phyloP scores from a whole-genome alignment of 2,329 filamentous ascomycete genomes.

The Fusarium sp. region DNA sequence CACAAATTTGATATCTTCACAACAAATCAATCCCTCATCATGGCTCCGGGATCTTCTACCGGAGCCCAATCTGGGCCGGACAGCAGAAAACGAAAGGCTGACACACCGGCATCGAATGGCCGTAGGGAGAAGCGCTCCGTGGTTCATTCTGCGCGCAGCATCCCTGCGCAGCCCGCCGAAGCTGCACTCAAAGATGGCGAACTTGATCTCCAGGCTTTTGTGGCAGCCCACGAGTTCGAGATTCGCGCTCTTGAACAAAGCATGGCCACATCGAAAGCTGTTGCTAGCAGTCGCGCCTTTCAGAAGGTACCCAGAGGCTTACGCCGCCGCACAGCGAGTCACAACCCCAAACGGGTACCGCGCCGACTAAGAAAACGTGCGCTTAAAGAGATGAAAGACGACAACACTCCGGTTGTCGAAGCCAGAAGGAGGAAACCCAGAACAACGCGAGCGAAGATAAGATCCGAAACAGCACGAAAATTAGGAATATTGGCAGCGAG shows the following conservation, averaged over 20 bases:
- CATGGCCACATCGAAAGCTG: constrained; percentile 77
- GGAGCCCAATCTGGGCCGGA: constrained; percentile 42
- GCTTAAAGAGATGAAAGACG: constrained; percentile 79
- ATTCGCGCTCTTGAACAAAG: constrained; percentile 85
- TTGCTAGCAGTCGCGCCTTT: constrained; percentile 77
- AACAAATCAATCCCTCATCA: constrained; percentile 32
- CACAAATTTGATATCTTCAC: background rate
- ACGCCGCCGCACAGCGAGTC: constrained; percentile 88
- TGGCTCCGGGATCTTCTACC: constrained; percentile 41
- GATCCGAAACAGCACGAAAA: constrained; percentile 80
- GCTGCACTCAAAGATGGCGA: constrained; percentile 75
- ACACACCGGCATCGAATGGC: constrained; percentile 30
- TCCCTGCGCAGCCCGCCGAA: constrained; percentile 62
- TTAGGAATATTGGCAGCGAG: constrained; percentile 71
- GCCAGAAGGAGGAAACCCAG: constrained; percentile 69
- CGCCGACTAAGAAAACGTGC: constrained; percentile 78
- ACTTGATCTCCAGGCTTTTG: constrained; percentile 84
- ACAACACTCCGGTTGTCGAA: constrained; percentile 88
- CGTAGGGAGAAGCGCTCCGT: constrained; percentile 57
- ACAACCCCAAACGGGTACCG: constrained; percentile 92
- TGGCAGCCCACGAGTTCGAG: constrained; percentile 88
- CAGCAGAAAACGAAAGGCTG: constrained; percentile 44
- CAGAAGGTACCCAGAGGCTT: constrained; percentile 88
- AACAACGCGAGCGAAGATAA: constrained; percentile 67
- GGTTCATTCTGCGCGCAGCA: constrained; percentile 58